Conservation (phyloP, 805 yeast genomes). For the Teunomyces atbi region DNA sequence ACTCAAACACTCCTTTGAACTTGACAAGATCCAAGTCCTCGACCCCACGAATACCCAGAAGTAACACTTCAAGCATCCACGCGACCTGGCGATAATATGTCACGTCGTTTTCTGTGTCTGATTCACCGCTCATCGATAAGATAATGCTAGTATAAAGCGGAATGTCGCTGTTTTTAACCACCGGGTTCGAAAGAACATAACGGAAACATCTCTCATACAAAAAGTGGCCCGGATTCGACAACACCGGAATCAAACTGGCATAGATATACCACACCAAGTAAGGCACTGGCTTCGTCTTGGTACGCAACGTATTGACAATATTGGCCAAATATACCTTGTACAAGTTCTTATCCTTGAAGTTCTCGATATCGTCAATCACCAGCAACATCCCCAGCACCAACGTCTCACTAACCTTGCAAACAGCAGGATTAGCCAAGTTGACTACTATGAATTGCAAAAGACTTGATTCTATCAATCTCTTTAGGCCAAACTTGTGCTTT, state of each 20-base stretch:
- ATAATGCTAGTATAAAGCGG: constrained; percentile 46
- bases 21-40: constrained; percentile 56
- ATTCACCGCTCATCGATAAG: constrained; percentile 20
- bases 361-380: constrained; percentile 34
- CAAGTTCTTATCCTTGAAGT: constrained; percentile 55
- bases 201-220: constrained; percentile 69
- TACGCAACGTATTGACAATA: constrained; percentile 36
- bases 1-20: constrained; percentile 61
- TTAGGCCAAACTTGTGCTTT: constrained; percentile 46
- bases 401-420: constrained; percentile 36
- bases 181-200: constrained; percentile 61
- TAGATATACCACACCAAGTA: constrained; percentile 55
- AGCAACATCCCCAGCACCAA: constrained; percentile 46
- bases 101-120: constrained; percentile 40
- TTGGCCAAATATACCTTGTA: constrained; percentile 55
- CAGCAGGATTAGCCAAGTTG: constrained; percentile 39
- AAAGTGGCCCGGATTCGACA: constrained; percentile 69
- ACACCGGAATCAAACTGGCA: constrained; percentile 54
- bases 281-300: constrained; percentile 23
- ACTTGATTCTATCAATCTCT: constrained; percentile 54
- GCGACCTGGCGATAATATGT: constrained; percentile 55
- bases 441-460: constrained; percentile 52
- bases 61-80: constrained; percentile 62
- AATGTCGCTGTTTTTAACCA: constrained; percentile 37
- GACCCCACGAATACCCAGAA: constrained; percentile 42